Percentiles rank a stretch among this genome's conserved stretches.
Conservation (phyloP, 768 basidiomycete species). For the Ramaria sp. region DNA sequence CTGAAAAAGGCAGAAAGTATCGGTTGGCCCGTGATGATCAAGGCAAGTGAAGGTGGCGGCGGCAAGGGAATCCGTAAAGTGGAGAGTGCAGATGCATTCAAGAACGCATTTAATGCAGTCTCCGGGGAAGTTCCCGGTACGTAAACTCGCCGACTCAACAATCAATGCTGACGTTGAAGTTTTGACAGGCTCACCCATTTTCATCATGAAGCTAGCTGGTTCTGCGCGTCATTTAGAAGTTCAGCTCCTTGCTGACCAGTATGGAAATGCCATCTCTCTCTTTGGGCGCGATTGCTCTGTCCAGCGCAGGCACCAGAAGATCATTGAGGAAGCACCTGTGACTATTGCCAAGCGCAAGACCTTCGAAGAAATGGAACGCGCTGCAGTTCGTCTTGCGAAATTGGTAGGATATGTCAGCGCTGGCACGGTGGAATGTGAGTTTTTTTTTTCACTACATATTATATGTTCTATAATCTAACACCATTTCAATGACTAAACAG, state of each 20-base stretch:
- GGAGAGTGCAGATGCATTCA: slow-evolving; percentile 76
- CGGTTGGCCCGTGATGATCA: slow-evolving; percentile 98
- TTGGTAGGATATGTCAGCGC: slow-evolving; percentile 98
- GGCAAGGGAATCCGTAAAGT: slow-evolving; percentile 99
- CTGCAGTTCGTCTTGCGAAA: slow-evolving; percentile 97
- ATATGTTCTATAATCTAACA: slow-evolving; percentile 4
- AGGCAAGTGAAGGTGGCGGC: slow-evolving; percentile 97
- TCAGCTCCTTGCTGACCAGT: slow-evolving; percentile 96
- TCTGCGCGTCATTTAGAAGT: slow-evolving; percentile 97
- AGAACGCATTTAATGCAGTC: slow-evolving; percentile 89
- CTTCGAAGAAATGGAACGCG: slow-evolving; percentile 97
- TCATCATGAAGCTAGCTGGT: slow-evolving; percentile 99
- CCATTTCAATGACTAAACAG: slow-evolving; percentile 26
- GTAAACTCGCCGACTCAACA: slow-evolving; percentile 9
- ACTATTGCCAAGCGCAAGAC: slow-evolving; percentile 89
- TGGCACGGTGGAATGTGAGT: slow-evolving; percentile 92
- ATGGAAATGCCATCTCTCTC: slow-evolving; percentile 96
- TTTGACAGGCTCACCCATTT: slow-evolving; percentile 79
- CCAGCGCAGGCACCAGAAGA: slow-evolving; percentile 98
- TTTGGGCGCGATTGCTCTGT: slow-evolving; percentile 99
- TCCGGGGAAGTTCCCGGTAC: slow-evolving; percentile 92
- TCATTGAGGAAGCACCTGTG: slow-evolving; percentile 98
- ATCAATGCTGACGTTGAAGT: neutral
- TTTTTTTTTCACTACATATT: slow-evolving; percentile 7
- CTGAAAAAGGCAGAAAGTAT: slow-evolving; percentile 74